Base-by-base conservation (phyloP, 164 flowering plant genomes). In the Sextonia rubra region DNA sequence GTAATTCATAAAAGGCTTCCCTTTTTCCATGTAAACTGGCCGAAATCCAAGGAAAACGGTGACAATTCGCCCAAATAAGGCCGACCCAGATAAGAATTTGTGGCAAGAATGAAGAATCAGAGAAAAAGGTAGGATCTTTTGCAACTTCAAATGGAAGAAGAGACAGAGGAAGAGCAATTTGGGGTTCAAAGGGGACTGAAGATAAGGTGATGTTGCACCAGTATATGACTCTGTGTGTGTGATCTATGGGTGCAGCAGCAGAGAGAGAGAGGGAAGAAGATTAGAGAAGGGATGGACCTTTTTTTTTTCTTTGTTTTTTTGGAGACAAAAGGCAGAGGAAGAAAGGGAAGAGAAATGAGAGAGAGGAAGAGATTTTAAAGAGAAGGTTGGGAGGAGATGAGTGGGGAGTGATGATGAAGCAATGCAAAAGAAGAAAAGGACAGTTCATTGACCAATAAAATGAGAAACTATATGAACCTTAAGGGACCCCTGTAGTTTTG, bases 1-100 rank as follows among this genome's bases (percentile, higher is more conserved):
- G 18, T 18, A 26, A 49, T 60, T 9, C 52, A 66, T 12, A 60
- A 67, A 69, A 47, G 63, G 60, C 52, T 71, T 49, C 73, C 37
- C 27, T 66, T 64, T 77, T 65, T 66, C 73, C 71, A 75, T 47
- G 49, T 65, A 32, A 44, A 77, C 29, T 44, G 47, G 75, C 17
- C 77, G 84, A 47, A 80, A 82, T 23, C 12, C 5, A 58, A 27
- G 15, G 66, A 60, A 47, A 47, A 71, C 58, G 29, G 58, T 2
- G 5, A 29, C 52, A 24, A 44, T 14, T 62, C 47, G 27, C 23
- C 26, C 6, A 70, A 70, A 56, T 4, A 18, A 27, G 18, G 44
- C 17, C 8, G 37, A 44, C 73, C 66, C 65, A 71, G 73, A 60
- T 52, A 1, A 1, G 26, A 61, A 69, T 37, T 64, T 64, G 18